These are phyloP conservation scores for Fusarium transvaalense DNA, from an alignment of 2,329 filamentous ascomycete species.

Conservation along the genomic window DNA sequence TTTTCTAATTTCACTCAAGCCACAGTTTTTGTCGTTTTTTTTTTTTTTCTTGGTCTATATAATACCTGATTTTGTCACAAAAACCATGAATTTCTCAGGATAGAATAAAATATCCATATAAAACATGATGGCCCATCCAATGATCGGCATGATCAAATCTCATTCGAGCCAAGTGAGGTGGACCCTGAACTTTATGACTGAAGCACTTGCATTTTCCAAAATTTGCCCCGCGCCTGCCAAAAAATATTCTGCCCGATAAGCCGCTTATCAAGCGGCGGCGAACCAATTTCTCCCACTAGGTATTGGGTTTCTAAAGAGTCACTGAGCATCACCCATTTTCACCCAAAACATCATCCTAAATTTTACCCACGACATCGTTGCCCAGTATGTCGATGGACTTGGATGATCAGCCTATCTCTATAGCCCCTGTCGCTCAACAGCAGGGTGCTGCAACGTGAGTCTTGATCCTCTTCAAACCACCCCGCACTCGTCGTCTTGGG, in stretches of 20 bases:
- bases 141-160: slow-evolving; percentile 28
- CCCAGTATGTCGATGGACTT: slow-evolving; percentile 59
- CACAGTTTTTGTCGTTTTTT: slow-evolving; percentile 14
- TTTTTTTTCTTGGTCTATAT: slow-evolving; percentile 13
- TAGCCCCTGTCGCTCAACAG: slow-evolving; percentile 51
- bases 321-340: slow-evolving; percentile 38
- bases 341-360: slow-evolving; percentile 32
- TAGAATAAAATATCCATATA: slow-evolving; percentile 15
- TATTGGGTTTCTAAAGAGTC: slow-evolving; percentile 41
- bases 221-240: slow-evolving; percentile 44
- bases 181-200: slow-evolving; percentile 37
- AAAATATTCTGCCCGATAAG: slow-evolving; percentile 49
- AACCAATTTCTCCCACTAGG: slow-evolving; percentile 54
- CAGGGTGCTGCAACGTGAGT: slow-evolving; percentile 58
- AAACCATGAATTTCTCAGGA: slow-evolving; percentile 16
- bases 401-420: slow-evolving; percentile 58
- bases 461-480: slow-evolving; percentile 2
- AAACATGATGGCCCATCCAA: slow-evolving; percentile 23
- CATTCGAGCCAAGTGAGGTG: slow-evolving; percentile 36
- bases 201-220: slow-evolving; percentile 25
- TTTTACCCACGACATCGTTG: slow-evolving; percentile 31
- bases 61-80: slow-evolving; percentile 25
- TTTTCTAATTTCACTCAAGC: slow-evolving; percentile 62
- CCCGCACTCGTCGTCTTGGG: slow-evolving; percentile 32
- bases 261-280: slow-evolving; percentile 57